Evolutionary conservation across 1,284 basidiomycete genomes (phyloP).

Genomic region (Cryptococcus sp.): DNA sequence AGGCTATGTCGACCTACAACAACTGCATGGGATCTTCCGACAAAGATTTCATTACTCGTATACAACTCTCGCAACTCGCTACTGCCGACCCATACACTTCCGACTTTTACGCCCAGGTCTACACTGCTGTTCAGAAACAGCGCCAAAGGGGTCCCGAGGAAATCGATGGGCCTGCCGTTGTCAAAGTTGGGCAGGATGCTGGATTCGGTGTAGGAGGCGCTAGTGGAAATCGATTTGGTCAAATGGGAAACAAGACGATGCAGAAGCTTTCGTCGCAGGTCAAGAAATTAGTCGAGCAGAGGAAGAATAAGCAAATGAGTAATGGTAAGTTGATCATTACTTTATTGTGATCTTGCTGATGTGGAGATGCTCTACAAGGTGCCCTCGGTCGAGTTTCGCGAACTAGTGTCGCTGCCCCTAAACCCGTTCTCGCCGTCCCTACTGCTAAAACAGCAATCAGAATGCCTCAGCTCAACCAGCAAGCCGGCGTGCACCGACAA

Average conservation of each 20-base stretch:
- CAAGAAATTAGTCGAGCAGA: constrained; percentile 90
- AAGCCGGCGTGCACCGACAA: constrained; percentile 50
- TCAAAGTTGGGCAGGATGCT: constrained; percentile 69
- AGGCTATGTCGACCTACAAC: constrained; percentile 80
- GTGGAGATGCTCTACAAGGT: constrained; percentile 66
- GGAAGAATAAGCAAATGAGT: constrained; percentile 78
- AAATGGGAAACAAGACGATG: constrained; percentile 71
- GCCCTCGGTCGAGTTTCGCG: constrained; percentile 93
- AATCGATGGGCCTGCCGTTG: constrained; percentile 61
- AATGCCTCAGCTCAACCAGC: constrained; percentile 34
- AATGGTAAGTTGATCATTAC: constrained; percentile 56
- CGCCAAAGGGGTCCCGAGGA: constrained; percentile 60
- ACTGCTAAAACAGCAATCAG: constrained; percentile 40
- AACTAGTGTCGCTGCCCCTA: constrained; percentile 66
- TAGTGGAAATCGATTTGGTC: constrained; percentile 59
- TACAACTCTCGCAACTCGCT: constrained; percentile 96
- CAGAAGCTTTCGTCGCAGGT: constrained; percentile 96
- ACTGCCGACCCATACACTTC: constrained; percentile 94
- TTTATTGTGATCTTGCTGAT: neutral
- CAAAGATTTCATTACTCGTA: constrained; percentile 99
- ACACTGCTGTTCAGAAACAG: constrained; percentile 72
- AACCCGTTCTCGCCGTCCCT: constrained; percentile 84
- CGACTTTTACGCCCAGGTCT: constrained; percentile 98
- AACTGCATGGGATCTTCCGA: constrained; percentile 89
- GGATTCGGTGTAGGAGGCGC: constrained; percentile 70